A percentile compares a stretch with the other conserved stretches of the same genome.
These are phyloP conservation scores for Crithidia expoeki DNA, from an alignment of 208 protist genomes.

Conservation along the genomic window DNA sequence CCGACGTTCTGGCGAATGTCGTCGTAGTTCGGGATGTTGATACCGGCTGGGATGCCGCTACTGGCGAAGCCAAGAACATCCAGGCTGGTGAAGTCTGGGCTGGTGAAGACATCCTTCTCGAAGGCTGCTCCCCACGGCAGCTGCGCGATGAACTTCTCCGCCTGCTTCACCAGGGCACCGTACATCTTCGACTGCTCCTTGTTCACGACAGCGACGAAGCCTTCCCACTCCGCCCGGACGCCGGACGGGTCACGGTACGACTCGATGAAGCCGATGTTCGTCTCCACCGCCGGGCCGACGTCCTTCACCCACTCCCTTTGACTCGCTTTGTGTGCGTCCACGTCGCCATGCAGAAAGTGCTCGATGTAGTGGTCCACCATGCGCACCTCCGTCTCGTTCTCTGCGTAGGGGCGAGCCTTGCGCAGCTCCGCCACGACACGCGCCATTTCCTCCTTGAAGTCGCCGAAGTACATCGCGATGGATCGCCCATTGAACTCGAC, in stretches of 20 bases:
- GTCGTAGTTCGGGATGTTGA: constrained; percentile 94
- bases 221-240: constrained; percentile 92
- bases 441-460: constrained; percentile 69
- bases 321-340: constrained; percentile 87
- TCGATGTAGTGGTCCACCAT: constrained; percentile 93
- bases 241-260: constrained; percentile 92
- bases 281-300: constrained; percentile 89
- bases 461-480: constrained; percentile 81
- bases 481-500: constrained; percentile 49
- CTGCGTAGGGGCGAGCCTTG: constrained; percentile 58
- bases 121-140: constrained; percentile 89
- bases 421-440: constrained; percentile 62
- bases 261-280: constrained; percentile 96
- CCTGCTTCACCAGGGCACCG: constrained; percentile 61
- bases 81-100: constrained; percentile 93
- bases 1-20: constrained; percentile 87
- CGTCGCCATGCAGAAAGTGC: constrained; percentile 77
- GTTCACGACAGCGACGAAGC: constrained; percentile 93
- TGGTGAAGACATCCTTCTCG: constrained; percentile 89
- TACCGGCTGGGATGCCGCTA: constrained; percentile 89
- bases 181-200: constrained; percentile 84
- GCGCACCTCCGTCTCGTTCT: constrained; percentile 76
- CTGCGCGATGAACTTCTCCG: constrained; percentile 67
- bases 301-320: constrained; percentile 93
- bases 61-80: constrained; percentile 91